Conservation (phyloP, 352 stramenopile species). For the Peronospora tabacina region DNA sequence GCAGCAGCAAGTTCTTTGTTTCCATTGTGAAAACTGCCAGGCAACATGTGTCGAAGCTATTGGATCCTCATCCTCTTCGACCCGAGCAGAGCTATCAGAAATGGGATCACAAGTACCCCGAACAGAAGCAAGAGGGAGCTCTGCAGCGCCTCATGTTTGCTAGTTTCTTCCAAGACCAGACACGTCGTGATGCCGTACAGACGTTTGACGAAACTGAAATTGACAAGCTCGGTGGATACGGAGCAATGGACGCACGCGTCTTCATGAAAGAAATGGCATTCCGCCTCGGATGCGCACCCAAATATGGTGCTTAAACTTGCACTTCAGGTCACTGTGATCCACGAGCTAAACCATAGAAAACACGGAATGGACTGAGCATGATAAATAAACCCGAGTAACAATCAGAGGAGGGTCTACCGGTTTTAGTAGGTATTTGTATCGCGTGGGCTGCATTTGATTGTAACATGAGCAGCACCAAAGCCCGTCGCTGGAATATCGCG, state of each 20-base stretch:
- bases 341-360: too few relatives aligned
- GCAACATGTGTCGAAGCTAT: conserved; percentile 2
- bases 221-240: conserved; percentile 49
- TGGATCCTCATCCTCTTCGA: conserved; percentile 36
- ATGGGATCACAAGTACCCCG: conserved; percentile 41
- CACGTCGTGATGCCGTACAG: conserved; percentile 46
- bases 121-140: conserved; percentile 1
- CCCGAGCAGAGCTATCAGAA: conserved; percentile 64
- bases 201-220: conserved; percentile 44
- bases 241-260: conserved; percentile 58
- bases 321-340: background rate
- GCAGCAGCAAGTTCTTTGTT: conserved; percentile 36
- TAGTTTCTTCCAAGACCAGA: conserved; percentile 55
- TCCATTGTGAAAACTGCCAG: conserved; percentile 34
- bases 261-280: conserved; percentile 79
- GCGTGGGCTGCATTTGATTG: background rate
- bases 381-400: too few relatives aligned
- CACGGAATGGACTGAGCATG: too few relatives aligned
- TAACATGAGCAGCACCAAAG: conserved; percentile 14
- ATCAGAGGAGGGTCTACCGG: background rate
- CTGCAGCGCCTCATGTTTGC: conserved; percentile 40
- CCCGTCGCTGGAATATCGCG: conserved; percentile 54
- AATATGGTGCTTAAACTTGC: conserved; percentile 58
- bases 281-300: conserved; percentile 60
- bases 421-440: background rate